These are phyloP conservation scores for Tephrocybe rancida DNA, from an alignment of 768 basidiomycete genomes.

Conservation along the genomic window DNA sequence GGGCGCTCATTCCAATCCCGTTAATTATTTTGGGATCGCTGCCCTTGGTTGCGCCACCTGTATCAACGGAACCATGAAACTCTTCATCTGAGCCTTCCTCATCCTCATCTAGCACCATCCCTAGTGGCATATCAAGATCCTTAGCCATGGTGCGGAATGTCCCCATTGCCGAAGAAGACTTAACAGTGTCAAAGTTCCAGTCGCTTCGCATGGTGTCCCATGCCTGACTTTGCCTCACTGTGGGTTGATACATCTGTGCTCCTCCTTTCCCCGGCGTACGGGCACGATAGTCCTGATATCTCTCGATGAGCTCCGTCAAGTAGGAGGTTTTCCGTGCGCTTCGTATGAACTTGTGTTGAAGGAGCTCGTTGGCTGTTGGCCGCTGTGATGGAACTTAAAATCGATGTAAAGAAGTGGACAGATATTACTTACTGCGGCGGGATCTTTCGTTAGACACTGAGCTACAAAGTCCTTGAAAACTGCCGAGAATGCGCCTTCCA, in stretches of 20 bases:
- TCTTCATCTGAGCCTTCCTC: conserved; percentile 49
- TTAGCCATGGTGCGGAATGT: conserved; percentile 74
- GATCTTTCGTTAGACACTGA: conserved; percentile 92
- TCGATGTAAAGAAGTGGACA: conserved; percentile 13
- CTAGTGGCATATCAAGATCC: conserved; percentile 58
- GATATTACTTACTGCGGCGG: conserved; percentile 57
- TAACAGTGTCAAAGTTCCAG: conserved; percentile 95
- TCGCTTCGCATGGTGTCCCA: conserved; percentile 91
- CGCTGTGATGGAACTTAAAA: conserved; percentile 53
- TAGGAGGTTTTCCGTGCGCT: conserved; percentile 80
- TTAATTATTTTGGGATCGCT: conserved; percentile 48
- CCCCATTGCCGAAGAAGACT: conserved; percentile 71
- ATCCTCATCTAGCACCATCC: conserved; percentile 59
- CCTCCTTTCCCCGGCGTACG: conserved; percentile 62
- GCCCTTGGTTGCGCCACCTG: conserved; percentile 63
- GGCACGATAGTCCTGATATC: conserved; percentile 76
- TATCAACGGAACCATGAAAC: conserved; percentile 54
- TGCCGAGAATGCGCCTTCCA: conserved; percentile 84
- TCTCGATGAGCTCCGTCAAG: conserved; percentile 86
- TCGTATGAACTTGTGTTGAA: conserved; percentile 92
- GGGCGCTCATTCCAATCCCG: conserved; percentile 51
- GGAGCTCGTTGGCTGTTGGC: conserved; percentile 87
- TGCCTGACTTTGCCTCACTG: conserved; percentile 55
- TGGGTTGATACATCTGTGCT: conserved; percentile 55
- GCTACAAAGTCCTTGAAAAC: conserved; percentile 94